Percentiles rank a stretch among this genome's conserved stretches.
These are phyloP conservation scores for Dorcoceras hygrometricum DNA, from an alignment of 257 asterid genomes.

Conservation along the genomic window DNA sequence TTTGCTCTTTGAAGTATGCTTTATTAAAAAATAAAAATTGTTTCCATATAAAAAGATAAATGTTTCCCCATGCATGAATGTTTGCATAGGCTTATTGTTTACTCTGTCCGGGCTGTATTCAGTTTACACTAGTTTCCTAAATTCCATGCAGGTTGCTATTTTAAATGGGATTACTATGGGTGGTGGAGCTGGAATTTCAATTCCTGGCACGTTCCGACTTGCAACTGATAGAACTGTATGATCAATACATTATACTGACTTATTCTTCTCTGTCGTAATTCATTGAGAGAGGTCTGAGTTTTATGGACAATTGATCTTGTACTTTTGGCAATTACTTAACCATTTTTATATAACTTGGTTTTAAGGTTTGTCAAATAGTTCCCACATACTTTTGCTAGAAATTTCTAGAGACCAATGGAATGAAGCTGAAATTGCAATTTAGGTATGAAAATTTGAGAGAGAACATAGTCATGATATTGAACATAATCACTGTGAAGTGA, in stretches of 20 bases:
- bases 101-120: constrained; percentile 2
- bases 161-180: constrained; percentile 98
- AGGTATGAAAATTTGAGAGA: neutral
- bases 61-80: neutral
- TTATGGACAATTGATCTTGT: neutral
- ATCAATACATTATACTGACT: constrained; percentile 12
- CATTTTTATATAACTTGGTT: neutral
- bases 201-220: constrained; percentile 88
- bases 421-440: neutral
- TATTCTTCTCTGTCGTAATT: constrained; percentile 23
- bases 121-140: constrained; percentile 14
- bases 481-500: neutral
- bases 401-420: neutral
- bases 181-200: constrained; percentile 97
- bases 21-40: neutral
- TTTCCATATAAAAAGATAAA: neutral
- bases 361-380: constrained; percentile 11
- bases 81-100: constrained; percentile 2
- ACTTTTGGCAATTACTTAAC: neutral
- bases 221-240: constrained; percentile 95
- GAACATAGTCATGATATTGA: neutral
- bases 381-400: constrained; percentile 9
- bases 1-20: neutral
- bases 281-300: constrained; percentile 7
- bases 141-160: constrained; percentile 76